Evolutionary conservation across 2,329 filamentous ascomycete species (phyloP).

Genomic region (Gnomoniopsis smithogilvyi): DNA sequence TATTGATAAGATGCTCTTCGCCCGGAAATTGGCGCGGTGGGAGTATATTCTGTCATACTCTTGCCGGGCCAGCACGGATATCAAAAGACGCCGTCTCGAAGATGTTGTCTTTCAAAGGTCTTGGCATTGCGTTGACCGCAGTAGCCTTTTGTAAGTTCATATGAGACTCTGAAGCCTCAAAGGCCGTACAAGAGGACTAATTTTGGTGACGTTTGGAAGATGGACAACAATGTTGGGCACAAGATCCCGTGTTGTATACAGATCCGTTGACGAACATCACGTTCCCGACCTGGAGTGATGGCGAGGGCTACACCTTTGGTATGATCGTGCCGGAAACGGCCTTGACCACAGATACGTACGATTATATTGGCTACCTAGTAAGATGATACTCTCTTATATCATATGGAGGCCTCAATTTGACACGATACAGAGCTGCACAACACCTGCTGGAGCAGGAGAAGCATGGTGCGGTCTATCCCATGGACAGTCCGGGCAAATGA

Average conservation of each 20-base stretch:
- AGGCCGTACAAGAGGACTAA: too few species aligned
- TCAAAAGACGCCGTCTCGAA: background rate
- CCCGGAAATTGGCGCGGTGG: background rate
- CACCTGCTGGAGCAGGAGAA: constrained; percentile 4
- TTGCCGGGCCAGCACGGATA: background rate
- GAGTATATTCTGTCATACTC: background rate
- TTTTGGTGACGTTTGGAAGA: background rate
- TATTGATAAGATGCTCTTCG: background rate
- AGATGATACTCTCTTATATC: background rate
- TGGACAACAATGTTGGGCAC: constrained; percentile 10
- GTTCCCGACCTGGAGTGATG: constrained; percentile 9
- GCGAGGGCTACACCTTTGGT: constrained; percentile 12
- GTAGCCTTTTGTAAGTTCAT: constrained; percentile 5
- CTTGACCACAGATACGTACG: constrained; percentile 6
- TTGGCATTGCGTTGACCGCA: constrained; percentile 10
- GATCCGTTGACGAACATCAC: constrained; percentile 12
- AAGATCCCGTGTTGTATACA: constrained; percentile 7
- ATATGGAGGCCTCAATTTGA: background rate
- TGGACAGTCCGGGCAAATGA: constrained; percentile 36
- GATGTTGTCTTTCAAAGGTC: constrained; percentile 5
- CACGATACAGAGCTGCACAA: constrained; percentile 9
- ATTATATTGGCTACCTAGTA: constrained; percentile 14
- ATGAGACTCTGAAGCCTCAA: too few species aligned
- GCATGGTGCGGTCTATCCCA: constrained; percentile 12
- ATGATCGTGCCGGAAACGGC: constrained; percentile 7